Evolutionary conservation across 2,329 filamentous ascomycete species (phyloP), one percentile per base, ranked within the genome.

Genomic region (Penicillium sp.): DNA sequence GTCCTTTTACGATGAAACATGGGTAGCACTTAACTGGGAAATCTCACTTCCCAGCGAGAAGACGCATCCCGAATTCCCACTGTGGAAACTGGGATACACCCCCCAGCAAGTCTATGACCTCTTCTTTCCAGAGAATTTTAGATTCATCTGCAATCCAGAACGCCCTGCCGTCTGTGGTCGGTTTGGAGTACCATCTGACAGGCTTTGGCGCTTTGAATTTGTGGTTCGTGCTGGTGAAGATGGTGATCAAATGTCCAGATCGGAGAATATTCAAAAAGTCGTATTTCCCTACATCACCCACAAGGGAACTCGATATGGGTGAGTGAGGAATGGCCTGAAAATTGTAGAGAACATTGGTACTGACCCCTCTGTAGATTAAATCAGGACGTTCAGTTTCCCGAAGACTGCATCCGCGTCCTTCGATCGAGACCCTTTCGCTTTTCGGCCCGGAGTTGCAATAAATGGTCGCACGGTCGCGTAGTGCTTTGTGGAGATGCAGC

Each of bases 401-500:
- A 68, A 33, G 78, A 83, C 53, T 83, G 80, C 61, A 79, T 83
- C 37, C 58, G 77, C 23, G 69, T 79, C 2, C 66, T 80, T 4
- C 75, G 81, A 4, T 82, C 75, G n/a, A 64, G 78, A 16, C 19
- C 19, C 0, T 81, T 80, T 59, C 67, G 62, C 0, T 83, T 82
- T 60, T 72, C 76, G 0, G 76, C 77, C 23, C 72, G 77, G 52
- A 76, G 76, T 37, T 79, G 78, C 55, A 81, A 83, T 57, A 72
- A 69, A 39, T 83, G 81, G 81, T 72, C 73, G 21, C 61, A 72
- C 29, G 70, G 70, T 10, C 65, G 73, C 9, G 76, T 75, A 0
- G 70, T 81, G 23, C 67, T 83, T 1, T 77, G 75, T 45, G 80
- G 81, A n/a, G 80, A 83, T 59, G 74, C 81, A 7, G 80, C 80